Percentiles rank a stretch among this genome's conserved stretches.
These are phyloP conservation scores for Citrus unshiu DNA, from an alignment of 345 rosid species.

Conservation along the genomic window DNA sequence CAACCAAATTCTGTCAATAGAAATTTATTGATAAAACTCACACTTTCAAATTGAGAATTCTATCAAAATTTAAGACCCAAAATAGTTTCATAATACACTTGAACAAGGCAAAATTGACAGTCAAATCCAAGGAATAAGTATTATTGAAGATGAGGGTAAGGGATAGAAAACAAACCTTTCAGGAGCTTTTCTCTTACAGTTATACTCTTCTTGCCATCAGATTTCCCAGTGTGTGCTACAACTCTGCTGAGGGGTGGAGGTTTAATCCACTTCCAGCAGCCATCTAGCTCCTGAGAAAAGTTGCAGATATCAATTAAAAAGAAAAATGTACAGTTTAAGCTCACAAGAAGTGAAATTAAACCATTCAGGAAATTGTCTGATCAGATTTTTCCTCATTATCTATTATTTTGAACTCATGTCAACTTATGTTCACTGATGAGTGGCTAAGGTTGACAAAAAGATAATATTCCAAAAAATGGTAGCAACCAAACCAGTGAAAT, in stretches of 20 bases:
- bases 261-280: conserved; percentile 53
- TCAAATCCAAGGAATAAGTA: background rate
- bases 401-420: background rate
- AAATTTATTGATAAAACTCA: background rate
- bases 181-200: conserved; percentile 35
- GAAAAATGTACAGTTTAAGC: background rate
- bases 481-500: background rate
- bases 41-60: background rate
- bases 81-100: background rate
- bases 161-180: conserved; percentile 30
- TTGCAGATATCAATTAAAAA: background rate
- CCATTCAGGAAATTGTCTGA: background rate
- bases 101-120: background rate
- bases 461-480: background rate
- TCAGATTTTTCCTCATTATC: background rate
- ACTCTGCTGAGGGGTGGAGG: conserved; percentile 48
- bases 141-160: background rate
- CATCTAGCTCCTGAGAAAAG: conserved; percentile 37
- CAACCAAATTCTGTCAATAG: background rate
- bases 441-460: background rate
- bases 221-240: conserved; percentile 8
- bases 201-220: conserved; percentile 22
- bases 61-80: background rate
- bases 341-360: background rate
- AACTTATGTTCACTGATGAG: background rate